phyloP scores from a whole-genome alignment of 1,284 basidiomycete genomes.

The Malassezia equina region DNA sequence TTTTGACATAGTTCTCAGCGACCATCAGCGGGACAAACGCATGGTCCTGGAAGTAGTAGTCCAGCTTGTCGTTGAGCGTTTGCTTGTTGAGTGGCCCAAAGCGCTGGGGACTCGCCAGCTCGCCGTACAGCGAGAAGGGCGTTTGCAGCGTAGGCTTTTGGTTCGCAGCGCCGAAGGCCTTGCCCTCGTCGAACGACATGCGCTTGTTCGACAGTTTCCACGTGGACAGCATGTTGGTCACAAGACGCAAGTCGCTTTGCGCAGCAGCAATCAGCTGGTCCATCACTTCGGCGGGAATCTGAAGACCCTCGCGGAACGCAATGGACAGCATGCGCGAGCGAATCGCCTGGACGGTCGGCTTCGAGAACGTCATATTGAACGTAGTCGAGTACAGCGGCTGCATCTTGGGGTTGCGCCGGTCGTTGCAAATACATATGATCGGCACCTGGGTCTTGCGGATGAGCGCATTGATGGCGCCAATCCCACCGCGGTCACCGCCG shows the following conservation, averaged over 20 bases:
- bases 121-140: constrained; percentile 55
- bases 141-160: constrained; percentile 64
- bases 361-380: constrained; percentile 56
- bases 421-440: constrained; percentile 96
- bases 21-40: constrained; percentile 88
- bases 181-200: constrained; percentile 60
- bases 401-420: constrained; percentile 73
- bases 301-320: constrained; percentile 59
- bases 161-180: constrained; percentile 67
- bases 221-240: constrained; percentile 94
- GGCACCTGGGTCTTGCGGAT: constrained; percentile 95
- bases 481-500: constrained; percentile 87
- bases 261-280: constrained; percentile 80
- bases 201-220: constrained; percentile 56
- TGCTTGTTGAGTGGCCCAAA: constrained; percentile 73
- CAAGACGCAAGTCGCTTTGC: constrained; percentile 89
- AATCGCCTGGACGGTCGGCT: constrained; percentile 30
- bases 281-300: constrained; percentile 75
- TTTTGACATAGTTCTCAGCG: constrained; percentile 58
- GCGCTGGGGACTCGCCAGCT: constrained; percentile 76
- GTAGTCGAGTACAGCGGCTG: constrained; percentile 71
- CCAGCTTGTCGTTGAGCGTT: constrained; percentile 81
- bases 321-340: constrained; percentile 63
- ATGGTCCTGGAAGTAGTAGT: constrained; percentile 92
- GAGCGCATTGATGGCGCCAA: constrained; percentile 78